Base-by-base conservation (phyloP, 148 eudicot species). In the Cornus kousa region DNA sequence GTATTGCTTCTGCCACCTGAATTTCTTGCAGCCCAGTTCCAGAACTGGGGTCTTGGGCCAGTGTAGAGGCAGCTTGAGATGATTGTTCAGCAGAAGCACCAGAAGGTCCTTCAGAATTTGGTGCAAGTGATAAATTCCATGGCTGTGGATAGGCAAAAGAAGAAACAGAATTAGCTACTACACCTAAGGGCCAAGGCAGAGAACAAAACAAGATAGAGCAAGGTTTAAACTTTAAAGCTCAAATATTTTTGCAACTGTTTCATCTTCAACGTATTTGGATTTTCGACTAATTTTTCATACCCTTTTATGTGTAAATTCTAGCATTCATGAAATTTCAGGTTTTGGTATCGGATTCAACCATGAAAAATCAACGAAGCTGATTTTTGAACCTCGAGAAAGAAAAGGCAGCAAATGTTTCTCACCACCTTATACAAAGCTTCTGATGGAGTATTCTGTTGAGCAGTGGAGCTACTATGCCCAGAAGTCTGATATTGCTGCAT, bases 381-480 rank as follows among this genome's bases (percentile, higher is more conserved):
- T 2, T 13, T 13, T 57, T 19, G 62, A 70, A 17, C 31, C 37
- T 77, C 24, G 46, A 50, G 3, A 43, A 70, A 40, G 37, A 57
- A 31, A 57, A 74, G 9, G 35, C 39, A 32, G 66, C 11, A 55
- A 57, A 60, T 12, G 11, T n/a, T 32, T 73, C 17, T 53, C 19
- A 90, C 93, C 86, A 83, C 87, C 82, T 83, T 66, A 75, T 73
- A 40, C 24, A 75, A 50, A 83, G 69, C 75, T 76, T 66, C 86
- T 72, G 68, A 46, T 40, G 82, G 74, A 75, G 67, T 43, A 69
- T 72, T 46, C 60, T 82, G 78, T 79, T 62, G 80, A 87, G 77
- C 72, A 55, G 84, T 16, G 40, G 78, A 53, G 72, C 7, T 40
- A 65, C 40, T 65, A 55, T 82, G 85, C 53, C 9, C 53, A 48